These are phyloP conservation scores for Saccharum officinarum DNA, from an alignment of 176 grass and related monocot genomes.

Conservation along the genomic window DNA sequence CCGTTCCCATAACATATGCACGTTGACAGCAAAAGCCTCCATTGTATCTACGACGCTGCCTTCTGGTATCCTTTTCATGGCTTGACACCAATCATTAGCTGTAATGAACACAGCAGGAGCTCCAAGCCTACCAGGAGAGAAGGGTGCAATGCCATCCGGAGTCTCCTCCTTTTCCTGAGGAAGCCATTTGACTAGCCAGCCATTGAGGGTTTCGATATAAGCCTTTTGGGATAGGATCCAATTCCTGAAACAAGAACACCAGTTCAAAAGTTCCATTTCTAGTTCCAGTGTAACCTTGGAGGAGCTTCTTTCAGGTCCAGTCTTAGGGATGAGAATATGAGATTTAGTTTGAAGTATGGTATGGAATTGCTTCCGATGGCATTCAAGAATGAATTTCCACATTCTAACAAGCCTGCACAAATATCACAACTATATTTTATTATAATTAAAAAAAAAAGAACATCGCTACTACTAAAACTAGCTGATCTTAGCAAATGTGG, in stretches of 20 bases:
- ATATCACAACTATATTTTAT: constrained; percentile 8
- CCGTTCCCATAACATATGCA: constrained; percentile 61
- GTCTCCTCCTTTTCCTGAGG: constrained; percentile 78
- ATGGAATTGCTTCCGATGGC: constrained; percentile 80
- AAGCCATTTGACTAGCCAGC: constrained; percentile 90
- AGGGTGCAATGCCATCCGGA: constrained; percentile 47
- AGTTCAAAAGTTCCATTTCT: constrained; percentile 85
- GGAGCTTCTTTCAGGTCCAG: constrained; percentile 45
- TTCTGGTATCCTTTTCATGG: constrained; percentile 63
- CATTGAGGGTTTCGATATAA: constrained; percentile 75
- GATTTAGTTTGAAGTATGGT: constrained; percentile 68
- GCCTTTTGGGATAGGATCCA: constrained; percentile 72
- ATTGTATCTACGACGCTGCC: constrained; percentile 54
- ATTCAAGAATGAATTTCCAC: constrained; percentile 81
- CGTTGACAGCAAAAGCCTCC: constrained; percentile 59
- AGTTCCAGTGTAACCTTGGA: constrained; percentile 66
- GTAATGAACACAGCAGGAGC: constrained; percentile 73
- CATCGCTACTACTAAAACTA: background rate
- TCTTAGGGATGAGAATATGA: constrained; percentile 59
- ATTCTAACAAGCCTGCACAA: constrained; percentile 70
- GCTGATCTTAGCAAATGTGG: background rate
- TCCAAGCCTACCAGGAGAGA: constrained; percentile 71
- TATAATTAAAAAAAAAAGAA: background rate
- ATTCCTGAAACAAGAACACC: constrained; percentile 78
- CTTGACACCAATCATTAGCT: constrained; percentile 76